These are phyloP conservation scores for Sugiyamaella boreocaroliniensis DNA, from an alignment of 805 yeast genomes.

Conservation along the genomic window DNA sequence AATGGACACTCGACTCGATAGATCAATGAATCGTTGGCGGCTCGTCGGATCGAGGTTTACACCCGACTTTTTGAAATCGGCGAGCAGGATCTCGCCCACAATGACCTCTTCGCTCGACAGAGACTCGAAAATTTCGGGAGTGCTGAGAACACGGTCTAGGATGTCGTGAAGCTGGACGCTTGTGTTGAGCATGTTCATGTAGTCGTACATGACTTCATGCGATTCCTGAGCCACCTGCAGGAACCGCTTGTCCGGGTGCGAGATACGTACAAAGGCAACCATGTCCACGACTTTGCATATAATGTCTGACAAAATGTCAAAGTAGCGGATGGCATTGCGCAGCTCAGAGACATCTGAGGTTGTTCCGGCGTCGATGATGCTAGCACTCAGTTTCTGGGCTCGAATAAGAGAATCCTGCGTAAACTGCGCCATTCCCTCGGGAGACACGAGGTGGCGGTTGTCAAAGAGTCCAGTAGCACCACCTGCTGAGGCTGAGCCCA, in stretches of 20 bases:
- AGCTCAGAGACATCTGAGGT: conserved; percentile 34
- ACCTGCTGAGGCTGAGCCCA: neutral
- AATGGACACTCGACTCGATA: conserved; percentile 74
- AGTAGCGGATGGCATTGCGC: conserved; percentile 47
- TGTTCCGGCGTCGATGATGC: conserved; percentile 38
- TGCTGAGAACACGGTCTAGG: conserved; percentile 49
- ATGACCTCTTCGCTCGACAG: conserved; percentile 69
- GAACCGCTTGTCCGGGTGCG: conserved; percentile 71
- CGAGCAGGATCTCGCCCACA: conserved; percentile 72
- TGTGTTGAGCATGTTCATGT: conserved; percentile 88
- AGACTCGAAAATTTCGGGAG: conserved; percentile 31
- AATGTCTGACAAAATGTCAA: conserved; percentile 82
- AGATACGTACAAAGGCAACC: conserved; percentile 84
- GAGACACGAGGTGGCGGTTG: conserved; percentile 61
- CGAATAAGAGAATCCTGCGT: conserved; percentile 54
- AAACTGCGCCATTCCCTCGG: conserved; percentile 65
- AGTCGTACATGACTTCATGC: conserved; percentile 84
- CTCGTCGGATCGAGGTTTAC: conserved; percentile 64
- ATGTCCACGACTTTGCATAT: conserved; percentile 89
- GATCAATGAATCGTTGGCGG: conserved; percentile 61
- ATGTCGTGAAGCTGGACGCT: conserved; percentile 61
- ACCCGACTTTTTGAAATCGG: conserved; percentile 88
- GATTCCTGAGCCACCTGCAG: conserved; percentile 77
- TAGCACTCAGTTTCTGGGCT: conserved; percentile 56
- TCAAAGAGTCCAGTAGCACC: conserved; percentile 58